Percentiles rank a stretch among this genome's conserved stretches.
Conservation (phyloP, 495 filamentous ascomycete species). For the Filosporella fistucella region DNA sequence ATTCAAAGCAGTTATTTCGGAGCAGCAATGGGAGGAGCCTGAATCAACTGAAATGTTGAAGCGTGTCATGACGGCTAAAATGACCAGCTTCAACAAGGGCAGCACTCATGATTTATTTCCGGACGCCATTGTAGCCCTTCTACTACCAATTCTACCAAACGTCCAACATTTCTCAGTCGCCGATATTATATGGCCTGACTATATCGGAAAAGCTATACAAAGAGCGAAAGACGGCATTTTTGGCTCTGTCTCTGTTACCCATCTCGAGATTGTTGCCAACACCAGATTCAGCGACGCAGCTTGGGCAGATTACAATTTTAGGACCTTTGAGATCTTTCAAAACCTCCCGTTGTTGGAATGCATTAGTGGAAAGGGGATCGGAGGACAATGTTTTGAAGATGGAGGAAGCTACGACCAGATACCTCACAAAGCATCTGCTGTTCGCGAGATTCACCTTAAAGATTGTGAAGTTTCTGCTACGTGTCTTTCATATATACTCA, state of each 20-base stretch:
- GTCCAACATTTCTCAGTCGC: neutral
- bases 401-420: neutral
- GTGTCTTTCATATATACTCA: neutral
- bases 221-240: conserved; percentile 1
- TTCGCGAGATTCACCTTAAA: neutral
- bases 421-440: neutral
- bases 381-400: neutral
- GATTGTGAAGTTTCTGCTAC: neutral
- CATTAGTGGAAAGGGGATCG: neutral
- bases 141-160: neutral
- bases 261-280: neutral
- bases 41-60: neutral
- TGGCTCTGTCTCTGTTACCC: neutral
- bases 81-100: neutral
- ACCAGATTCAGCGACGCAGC: neutral
- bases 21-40: neutral
- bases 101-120: neutral
- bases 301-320: neutral
- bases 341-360: neutral
- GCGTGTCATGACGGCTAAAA: neutral
- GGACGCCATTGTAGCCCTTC: neutral
- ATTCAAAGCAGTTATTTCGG: neutral
- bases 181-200: neutral
- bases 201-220: neutral
- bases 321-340: neutral